Conservation (phyloP, 768 basidiomycete genomes). For the Boletus subparvulus region DNA sequence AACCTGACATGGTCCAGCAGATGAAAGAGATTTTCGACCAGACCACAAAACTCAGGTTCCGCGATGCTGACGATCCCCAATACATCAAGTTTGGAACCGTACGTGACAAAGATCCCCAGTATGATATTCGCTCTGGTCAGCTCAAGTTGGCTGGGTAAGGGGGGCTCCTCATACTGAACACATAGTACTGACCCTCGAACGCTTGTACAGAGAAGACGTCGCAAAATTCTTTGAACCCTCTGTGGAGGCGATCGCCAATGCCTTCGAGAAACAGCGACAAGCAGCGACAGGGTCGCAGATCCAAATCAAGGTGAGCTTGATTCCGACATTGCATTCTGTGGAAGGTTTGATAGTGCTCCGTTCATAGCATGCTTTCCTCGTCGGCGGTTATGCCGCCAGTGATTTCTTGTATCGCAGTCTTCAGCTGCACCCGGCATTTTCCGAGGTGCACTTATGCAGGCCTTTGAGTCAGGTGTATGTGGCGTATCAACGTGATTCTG, state of each 20-base stretch:
- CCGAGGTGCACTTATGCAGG: constrained; percentile 37
- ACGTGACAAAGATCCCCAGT: constrained; percentile 34
- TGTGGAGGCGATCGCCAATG: constrained; percentile 33
- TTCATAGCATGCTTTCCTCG: constrained; percentile 41
- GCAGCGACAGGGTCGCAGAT: constrained; percentile 21
- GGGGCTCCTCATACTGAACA: not conserved
- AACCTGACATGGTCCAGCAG: constrained; percentile 27
- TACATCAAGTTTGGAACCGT: constrained; percentile 40
- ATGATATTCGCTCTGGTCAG: constrained; percentile 37
- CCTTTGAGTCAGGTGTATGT: constrained; percentile 50
- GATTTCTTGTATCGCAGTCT: constrained; percentile 45
- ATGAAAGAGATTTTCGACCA: constrained; percentile 36
- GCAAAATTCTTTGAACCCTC: constrained; percentile 45
- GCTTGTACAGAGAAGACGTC: constrained; percentile 32
- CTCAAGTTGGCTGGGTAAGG: constrained; percentile 37
- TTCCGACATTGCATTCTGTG: not conserved
- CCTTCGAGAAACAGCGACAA: constrained; percentile 29
- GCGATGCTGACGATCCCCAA: constrained; percentile 31
- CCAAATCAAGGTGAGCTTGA: constrained; percentile 21
- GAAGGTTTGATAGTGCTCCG: not conserved
- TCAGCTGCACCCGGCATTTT: constrained; percentile 21
- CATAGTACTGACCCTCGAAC: not conserved
- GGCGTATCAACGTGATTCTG: no score
- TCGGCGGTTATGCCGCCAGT: constrained; percentile 50
- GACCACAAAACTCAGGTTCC: constrained; percentile 41